Conservation (phyloP, 2,329 filamentous ascomycete genomes). For the Immersiporthe knoxdaviesiana region DNA sequence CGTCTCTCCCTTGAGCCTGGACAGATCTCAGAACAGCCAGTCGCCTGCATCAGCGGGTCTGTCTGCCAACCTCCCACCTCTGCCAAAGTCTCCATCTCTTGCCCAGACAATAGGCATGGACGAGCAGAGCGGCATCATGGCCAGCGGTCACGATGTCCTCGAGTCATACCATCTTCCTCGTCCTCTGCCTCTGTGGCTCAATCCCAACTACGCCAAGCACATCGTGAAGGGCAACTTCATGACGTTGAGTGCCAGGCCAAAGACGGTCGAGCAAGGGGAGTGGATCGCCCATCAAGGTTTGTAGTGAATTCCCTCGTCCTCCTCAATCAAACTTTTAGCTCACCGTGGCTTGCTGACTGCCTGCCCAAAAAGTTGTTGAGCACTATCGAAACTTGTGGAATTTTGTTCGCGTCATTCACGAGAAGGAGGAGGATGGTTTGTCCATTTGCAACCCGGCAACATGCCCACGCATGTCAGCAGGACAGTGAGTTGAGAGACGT, state of each 20-base stretch:
- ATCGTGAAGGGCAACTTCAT: slow-evolving; percentile 98
- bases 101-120: slow-evolving; percentile 71
- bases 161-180: slow-evolving; percentile 67
- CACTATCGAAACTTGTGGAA: slow-evolving; percentile 88
- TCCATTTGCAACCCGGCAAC: slow-evolving; percentile 82
- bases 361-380: slow-evolving; percentile 73
- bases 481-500: slow-evolving; percentile 67
- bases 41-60: slow-evolving; percentile 49
- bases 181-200: slow-evolving; percentile 73
- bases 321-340: no score
- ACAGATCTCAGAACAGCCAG: slow-evolving; percentile 53
- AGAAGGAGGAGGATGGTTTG: slow-evolving; percentile 76
- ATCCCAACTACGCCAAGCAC: slow-evolving; percentile 75
- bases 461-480: slow-evolving; percentile 93
- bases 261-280: slow-evolving; percentile 91
- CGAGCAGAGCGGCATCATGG: slow-evolving; percentile 54
- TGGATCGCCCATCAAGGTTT: slow-evolving; percentile 95
- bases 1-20: slow-evolving; percentile 25
- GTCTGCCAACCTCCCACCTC: slow-evolving; percentile 62
- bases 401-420: slow-evolving; percentile 86
- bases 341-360: slow-evolving; percentile 15
- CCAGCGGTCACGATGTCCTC: slow-evolving; percentile 58
- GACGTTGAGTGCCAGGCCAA: slow-evolving; percentile 89
- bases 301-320: slow-evolving; percentile 26
- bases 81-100: slow-evolving; percentile 66